These are phyloP conservation scores for Austroboletus eburneus DNA, from an alignment of 768 basidiomycete species.

Conservation along the genomic window DNA sequence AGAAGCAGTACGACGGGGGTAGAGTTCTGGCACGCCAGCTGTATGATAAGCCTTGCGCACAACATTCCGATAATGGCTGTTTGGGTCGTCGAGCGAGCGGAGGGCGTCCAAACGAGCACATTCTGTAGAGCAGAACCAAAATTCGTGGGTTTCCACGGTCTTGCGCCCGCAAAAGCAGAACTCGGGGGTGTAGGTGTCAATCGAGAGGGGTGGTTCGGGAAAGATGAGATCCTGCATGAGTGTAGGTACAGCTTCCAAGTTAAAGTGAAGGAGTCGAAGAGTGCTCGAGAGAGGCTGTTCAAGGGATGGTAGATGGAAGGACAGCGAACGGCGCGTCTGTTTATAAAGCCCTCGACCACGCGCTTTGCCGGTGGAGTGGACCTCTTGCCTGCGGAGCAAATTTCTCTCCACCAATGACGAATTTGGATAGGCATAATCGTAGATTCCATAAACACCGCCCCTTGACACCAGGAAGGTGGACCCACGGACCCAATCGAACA, in stretches of 20 bases:
- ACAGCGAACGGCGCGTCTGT: neutral
- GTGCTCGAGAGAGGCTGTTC: neutral
- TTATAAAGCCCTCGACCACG: no score
- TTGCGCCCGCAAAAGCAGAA: constrained; percentile 25
- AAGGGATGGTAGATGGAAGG: neutral
- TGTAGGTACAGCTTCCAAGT: neutral
- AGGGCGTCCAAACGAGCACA: constrained; percentile 29
- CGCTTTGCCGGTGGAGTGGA: no score
- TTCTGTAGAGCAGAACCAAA: constrained; percentile 25
- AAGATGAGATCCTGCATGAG: constrained; percentile 1
- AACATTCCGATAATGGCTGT: constrained; percentile 25
- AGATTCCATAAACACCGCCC: no score
- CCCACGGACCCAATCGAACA: no score
- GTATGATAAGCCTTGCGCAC: constrained; percentile 13
- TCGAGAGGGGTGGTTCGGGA: constrained; percentile 1
- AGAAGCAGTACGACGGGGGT: constrained; percentile 11
- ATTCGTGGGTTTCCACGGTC: constrained; percentile 24
- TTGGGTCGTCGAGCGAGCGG: constrained; percentile 16
- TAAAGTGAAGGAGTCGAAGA: no score
- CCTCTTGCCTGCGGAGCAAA: no score
- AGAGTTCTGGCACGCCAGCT: constrained; percentile 1
- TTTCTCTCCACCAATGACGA: no score
- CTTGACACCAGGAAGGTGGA: no score
- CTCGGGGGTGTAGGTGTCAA: constrained; percentile 12
- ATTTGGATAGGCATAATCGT: no score